Evolutionary conservation across 2,329 filamentous ascomycete species (phyloP).

Genomic region (Stemphylium lycopersici): DNA sequence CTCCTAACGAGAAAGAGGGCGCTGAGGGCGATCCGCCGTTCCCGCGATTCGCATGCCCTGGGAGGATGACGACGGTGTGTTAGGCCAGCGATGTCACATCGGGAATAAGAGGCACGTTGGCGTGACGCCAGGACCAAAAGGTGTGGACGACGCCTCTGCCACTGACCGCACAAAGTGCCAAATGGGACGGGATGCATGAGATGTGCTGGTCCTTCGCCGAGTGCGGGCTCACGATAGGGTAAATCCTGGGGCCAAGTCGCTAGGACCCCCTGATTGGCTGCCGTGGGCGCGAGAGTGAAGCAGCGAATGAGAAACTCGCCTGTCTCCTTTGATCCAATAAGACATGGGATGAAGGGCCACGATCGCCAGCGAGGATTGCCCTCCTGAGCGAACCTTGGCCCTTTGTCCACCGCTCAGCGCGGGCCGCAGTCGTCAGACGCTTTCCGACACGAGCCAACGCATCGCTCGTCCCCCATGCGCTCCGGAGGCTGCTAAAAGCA

Average conservation of each 20-base stretch:
- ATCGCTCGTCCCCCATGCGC: slow-evolving; percentile 27
- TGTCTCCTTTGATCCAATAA: slow-evolving; percentile 27
- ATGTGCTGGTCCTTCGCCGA: slow-evolving; percentile 21
- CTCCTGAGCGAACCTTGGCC: slow-evolving; percentile 33
- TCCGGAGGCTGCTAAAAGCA: slow-evolving; percentile 35
- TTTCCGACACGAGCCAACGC: slow-evolving; percentile 43
- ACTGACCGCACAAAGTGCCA: slow-evolving; percentile 29
- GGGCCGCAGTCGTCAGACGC: slow-evolving; percentile 36
- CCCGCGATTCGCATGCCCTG: slow-evolving; percentile 12
- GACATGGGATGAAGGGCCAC: background rate
- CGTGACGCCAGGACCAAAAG: slow-evolving; percentile 20
- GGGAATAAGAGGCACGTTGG: slow-evolving; percentile 21
- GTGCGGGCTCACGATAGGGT: slow-evolving; percentile 28
- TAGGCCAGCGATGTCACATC: slow-evolving; percentile 18
- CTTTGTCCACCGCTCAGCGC: slow-evolving; percentile 28
- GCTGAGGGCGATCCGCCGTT: slow-evolving; percentile 15
- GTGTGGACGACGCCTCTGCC: slow-evolving; percentile 26
- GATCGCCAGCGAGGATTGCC: slow-evolving; percentile 39
- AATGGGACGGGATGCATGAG: slow-evolving; percentile 31
- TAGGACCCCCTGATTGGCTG: slow-evolving; percentile 2
- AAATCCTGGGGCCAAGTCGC: slow-evolving; percentile 15
- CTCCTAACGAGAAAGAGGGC: slow-evolving; percentile 15
- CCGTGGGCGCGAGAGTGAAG: slow-evolving; percentile 24
- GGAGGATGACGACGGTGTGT: slow-evolving; percentile 23
- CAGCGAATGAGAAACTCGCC: slow-evolving; percentile 32